Conservation (phyloP, 139 green algal genomes). For the Coelastrella sp. region DNA sequence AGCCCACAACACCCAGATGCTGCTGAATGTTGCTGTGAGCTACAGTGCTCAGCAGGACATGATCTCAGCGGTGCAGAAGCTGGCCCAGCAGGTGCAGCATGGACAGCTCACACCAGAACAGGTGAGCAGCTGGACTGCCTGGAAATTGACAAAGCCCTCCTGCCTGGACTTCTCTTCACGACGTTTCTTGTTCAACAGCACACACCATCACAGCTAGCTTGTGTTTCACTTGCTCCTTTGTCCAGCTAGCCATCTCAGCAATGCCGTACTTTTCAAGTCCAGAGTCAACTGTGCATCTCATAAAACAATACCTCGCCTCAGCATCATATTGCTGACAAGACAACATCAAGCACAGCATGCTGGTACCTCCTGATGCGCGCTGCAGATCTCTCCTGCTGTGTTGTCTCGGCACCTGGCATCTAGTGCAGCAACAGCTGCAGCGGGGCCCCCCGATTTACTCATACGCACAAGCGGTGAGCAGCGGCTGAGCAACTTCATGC, state of each 20-base stretch:
- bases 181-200: too few relatives aligned
- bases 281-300: neutral
- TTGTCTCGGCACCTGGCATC: conserved; percentile 52
- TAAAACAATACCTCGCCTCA: neutral
- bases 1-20: conserved; percentile 42
- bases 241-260: too few relatives aligned
- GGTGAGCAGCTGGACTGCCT: conserved; percentile 36
- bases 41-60: conserved; percentile 82
- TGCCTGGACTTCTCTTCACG: too few relatives aligned
- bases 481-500: conserved; percentile 87
- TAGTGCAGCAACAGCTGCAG: neutral
- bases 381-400: conserved; percentile 53
- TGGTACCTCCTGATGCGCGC: neutral
- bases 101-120: conserved; percentile 65
- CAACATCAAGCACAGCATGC: neutral
- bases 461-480: conserved; percentile 86
- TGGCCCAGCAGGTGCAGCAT: conserved; percentile 64
- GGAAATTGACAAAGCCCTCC: neutral
- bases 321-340: neutral
- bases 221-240: too few relatives aligned
- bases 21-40: conserved; percentile 64
- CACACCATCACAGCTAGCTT: too few relatives aligned
- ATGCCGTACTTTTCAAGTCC: too few relatives aligned
- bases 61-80: conserved; percentile 56
- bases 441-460: conserved; percentile 75